Percentiles rank a stretch among this genome's conserved stretches.
Conservation (phyloP, 1,284 basidiomycete species). For the Grifola frondosa region DNA sequence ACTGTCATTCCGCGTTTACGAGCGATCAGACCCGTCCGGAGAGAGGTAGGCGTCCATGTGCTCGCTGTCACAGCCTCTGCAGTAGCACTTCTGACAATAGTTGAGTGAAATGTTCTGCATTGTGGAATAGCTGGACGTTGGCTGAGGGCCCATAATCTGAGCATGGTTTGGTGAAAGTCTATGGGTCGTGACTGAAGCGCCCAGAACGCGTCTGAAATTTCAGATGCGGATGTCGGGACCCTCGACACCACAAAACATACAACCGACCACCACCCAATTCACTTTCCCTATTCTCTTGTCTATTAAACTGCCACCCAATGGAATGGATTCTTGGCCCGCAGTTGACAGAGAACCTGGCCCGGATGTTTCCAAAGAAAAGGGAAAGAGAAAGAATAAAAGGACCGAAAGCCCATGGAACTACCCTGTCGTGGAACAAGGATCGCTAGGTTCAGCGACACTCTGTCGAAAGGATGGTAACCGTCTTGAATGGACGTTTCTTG, state of each 20-base stretch:
- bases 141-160: constrained; percentile 48
- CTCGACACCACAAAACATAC: constrained; percentile 18
- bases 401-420: constrained; percentile 36
- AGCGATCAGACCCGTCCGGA: constrained; percentile 93
- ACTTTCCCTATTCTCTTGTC: background rate
- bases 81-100: constrained; percentile 35
- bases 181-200: constrained; percentile 4
- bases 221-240: constrained; percentile 16
- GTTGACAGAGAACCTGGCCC: constrained; percentile 35
- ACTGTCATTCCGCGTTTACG: constrained; percentile 96
- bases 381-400: constrained; percentile 27
- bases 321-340: constrained; percentile 70
- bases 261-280: no score
- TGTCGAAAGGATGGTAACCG: constrained; percentile 37
- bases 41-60: constrained; percentile 86
- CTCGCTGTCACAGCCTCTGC: constrained; percentile 29
- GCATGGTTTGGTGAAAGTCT: constrained; percentile 39
- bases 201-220: constrained; percentile 20
- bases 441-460: constrained; percentile 53
- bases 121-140: constrained; percentile 36
- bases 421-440: constrained; percentile 56
- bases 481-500: constrained; percentile 54
- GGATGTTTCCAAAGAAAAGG: constrained; percentile 23
- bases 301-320: constrained; percentile 40
- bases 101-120: constrained; percentile 40